A percentile compares a stretch with the other conserved stretches of the same genome.
phyloP scores from a whole-genome alignment of 305 asterid species.

The Fraxinus xanthoxyloides region DNA sequence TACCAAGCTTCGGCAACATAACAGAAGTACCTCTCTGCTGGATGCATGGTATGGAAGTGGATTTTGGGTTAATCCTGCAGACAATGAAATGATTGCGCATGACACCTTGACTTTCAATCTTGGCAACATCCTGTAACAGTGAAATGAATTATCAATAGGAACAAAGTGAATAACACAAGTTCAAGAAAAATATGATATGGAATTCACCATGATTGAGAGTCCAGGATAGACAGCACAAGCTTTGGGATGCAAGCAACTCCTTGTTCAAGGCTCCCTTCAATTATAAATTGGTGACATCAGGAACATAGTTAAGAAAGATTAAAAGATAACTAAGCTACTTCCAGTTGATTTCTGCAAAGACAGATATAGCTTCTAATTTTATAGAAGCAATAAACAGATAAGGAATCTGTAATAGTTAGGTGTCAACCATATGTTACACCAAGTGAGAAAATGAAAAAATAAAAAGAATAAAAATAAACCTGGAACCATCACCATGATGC shows the following conservation, averaged over 20 bases:
- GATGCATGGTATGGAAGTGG: constrained; percentile 37
- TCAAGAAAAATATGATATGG: constrained; percentile 21
- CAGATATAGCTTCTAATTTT: constrained; percentile 4
- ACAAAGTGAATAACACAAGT: constrained; percentile 21
- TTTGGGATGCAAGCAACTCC: constrained; percentile 48
- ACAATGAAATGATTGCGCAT: constrained; percentile 48
- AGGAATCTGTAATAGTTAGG: constrained; percentile 8
- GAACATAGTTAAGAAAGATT: constrained; percentile 13
- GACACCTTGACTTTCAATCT: constrained; percentile 52
- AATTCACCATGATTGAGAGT: constrained; percentile 66
- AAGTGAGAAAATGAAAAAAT: neutral
- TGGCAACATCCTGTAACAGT: constrained; percentile 56
- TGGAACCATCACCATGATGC: constrained; percentile 68
- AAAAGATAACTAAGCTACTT: constrained; percentile 7
- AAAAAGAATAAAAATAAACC: too few species aligned
- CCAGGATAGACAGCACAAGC: constrained; percentile 50
- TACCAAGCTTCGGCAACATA: constrained; percentile 7
- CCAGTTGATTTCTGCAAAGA: constrained; percentile 22
- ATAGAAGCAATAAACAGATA: constrained; percentile 9
- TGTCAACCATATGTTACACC: neutral
- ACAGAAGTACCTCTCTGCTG: constrained; percentile 47
- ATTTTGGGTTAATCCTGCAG: constrained; percentile 59
- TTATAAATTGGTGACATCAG: constrained; percentile 28
- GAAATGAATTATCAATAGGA: constrained; percentile 27
- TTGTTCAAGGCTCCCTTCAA: constrained; percentile 55